Conservation (phyloP, 257 asterid species). For the Gentiana dahurica region DNA sequence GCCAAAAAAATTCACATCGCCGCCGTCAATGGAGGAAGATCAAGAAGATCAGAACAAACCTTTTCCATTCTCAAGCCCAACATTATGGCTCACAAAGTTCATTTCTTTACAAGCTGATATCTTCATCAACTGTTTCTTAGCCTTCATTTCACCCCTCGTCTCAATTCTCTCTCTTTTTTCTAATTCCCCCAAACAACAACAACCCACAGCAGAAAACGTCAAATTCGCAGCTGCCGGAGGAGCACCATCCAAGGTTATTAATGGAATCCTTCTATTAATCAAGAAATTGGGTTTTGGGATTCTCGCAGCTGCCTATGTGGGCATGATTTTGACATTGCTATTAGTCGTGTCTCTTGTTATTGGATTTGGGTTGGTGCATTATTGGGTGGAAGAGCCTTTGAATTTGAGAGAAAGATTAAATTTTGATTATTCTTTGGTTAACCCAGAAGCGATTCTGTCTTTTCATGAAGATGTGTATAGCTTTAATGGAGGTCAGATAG, state of each 20-base stretch:
- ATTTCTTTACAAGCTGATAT: constrained; percentile 25
- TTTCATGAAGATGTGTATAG: constrained; percentile 7
- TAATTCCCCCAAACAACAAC: constrained; percentile 8
- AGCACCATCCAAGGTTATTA: constrained; percentile 12
- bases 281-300: constrained; percentile 44
- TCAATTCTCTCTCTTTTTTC: constrained; percentile 10
- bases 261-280: constrained; percentile 18
- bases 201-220: constrained; percentile 2
- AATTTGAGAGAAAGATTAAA: constrained; percentile 33
- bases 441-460: constrained; percentile 49
- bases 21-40: background rate
- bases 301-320: constrained; percentile 55
- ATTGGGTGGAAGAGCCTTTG: constrained; percentile 68
- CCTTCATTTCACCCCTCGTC: constrained; percentile 16
- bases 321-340: constrained; percentile 27
- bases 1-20: background rate
- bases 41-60: background rate
- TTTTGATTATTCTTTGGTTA: constrained; percentile 49
- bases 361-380: constrained; percentile 51
- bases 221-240: constrained; percentile 9
- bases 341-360: constrained; percentile 33
- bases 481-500: background rate
- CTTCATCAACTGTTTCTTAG: constrained; percentile 16
- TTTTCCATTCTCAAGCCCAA: constrained; percentile 19
- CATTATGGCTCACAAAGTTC: constrained; percentile 27